Base-by-base conservation (phyloP, 768 basidiomycete genomes). In the Kwoniella dejecticola region DNA sequence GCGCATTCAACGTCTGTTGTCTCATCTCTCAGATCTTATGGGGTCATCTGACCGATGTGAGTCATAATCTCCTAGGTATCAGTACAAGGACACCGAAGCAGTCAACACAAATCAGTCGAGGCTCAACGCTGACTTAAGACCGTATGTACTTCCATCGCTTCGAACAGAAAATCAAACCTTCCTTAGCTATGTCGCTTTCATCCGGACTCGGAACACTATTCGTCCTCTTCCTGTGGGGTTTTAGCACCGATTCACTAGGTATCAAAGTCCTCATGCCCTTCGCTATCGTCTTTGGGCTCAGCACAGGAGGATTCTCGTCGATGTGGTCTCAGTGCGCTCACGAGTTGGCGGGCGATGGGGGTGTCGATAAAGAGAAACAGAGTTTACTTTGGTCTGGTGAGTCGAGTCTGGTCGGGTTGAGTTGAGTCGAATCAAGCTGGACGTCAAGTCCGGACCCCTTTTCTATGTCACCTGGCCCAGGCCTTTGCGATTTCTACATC, bases 301-400 rank as follows among this genome's bases (percentile, higher is more conserved):
- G 47, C 2, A 63, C 63, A 1, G 68, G 68, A 23, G 68, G 68
- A 10, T 66, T 66, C 41, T 50, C 68, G 0, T 60, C 61, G 17
- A 69, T 69, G 68, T 69, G 68, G 68, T 69, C 63, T 2, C 64
- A 69, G 41, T 52, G 61, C 26, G 60, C 68, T 1, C 42, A 63
- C 29, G 42, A 24, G 12, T 57, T 69, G 19, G 68, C 60, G 27
- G 36, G 36, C 17, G 36, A 38, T 38, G 17, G 17, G 17, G 68
- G 68, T 4, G 58, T 55, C 1, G 64, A 69, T 40, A 60, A 61
- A 52, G 64, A 66, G 49, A 40, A 63, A 38, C 68, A 69, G 49
- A 69, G 64, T 12, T 47, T 69, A 30, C 46, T 63, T 4, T 50
- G 56, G 13, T 49, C 66, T n/a, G 62, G 62, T 64, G 23, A 53